Percentiles rank a stretch among this genome's conserved stretches.
Conservation (phyloP, 768 basidiomycete species). For the Lentinula guzmanii region DNA sequence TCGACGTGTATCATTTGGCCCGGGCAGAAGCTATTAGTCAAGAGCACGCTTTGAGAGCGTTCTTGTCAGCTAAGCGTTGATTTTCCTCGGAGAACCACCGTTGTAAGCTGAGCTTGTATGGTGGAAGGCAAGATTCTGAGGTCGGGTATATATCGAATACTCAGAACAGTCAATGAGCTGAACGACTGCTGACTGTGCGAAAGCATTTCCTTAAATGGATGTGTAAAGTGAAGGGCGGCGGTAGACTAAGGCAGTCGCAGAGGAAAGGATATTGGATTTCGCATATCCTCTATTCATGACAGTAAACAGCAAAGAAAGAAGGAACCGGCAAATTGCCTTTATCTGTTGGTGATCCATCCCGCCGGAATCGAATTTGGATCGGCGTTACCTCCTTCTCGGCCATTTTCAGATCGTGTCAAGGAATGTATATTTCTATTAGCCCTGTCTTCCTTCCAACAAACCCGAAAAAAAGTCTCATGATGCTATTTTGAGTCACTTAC, state of each 20-base stretch:
- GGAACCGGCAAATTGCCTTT: neutral
- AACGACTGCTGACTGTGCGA: neutral
- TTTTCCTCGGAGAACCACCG: neutral
- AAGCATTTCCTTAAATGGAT: neutral
- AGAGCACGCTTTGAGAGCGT: neutral
- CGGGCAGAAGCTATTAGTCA: neutral
- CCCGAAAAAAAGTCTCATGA: neutral
- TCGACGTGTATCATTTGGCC: slow-evolving; percentile 4
- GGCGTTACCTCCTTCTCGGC: slow-evolving; percentile 5
- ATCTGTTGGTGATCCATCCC: neutral
- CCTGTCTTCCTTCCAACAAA: neutral
- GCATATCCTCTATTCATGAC: neutral
- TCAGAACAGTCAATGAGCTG: neutral
- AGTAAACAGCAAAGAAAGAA: neutral
- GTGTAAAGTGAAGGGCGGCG: neutral
- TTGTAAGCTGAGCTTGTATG: neutral
- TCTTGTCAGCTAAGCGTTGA: neutral
- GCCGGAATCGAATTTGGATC: slow-evolving; percentile 7
- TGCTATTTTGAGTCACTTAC: neutral
- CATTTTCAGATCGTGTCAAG: slow-evolving; percentile 6
- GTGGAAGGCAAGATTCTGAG: neutral
- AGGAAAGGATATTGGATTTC: neutral
- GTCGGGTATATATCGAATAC: neutral
- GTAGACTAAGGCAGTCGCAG: neutral
- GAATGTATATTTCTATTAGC: neutral